These are phyloP conservation scores for Schwanniomyces vanrijiae DNA, from an alignment of 805 yeast genomes.

Conservation along the genomic window DNA sequence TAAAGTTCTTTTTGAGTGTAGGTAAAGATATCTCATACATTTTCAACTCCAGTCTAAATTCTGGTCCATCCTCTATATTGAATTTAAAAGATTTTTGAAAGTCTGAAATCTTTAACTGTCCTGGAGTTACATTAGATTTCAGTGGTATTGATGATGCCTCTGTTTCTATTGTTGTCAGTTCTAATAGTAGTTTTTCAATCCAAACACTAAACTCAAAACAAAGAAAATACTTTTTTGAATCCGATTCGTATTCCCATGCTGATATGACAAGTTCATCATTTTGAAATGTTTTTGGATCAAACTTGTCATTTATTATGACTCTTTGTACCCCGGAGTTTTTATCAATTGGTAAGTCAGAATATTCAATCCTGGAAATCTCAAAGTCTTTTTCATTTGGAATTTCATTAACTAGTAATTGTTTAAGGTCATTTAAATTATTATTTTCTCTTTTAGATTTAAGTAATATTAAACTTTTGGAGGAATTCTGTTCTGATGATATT, in stretches of 20 bases:
- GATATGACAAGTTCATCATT: conserved; percentile 20
- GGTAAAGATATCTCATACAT: conserved; percentile 34
- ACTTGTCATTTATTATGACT: conserved; percentile 28
- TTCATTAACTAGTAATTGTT: conserved; percentile 8
- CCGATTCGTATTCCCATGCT: conserved; percentile 23
- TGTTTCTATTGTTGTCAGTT: neutral
- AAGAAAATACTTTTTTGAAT: conserved; percentile 11
- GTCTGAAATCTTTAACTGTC: conserved; percentile 10
- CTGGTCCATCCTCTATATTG: conserved; percentile 44
- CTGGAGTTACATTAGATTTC: conserved; percentile 1
- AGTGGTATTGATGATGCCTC: neutral
- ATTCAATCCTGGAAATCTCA: conserved; percentile 31
- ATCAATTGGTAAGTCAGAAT: conserved; percentile 25
- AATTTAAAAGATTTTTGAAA: conserved; percentile 32
- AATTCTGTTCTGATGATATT: conserved; percentile 7
- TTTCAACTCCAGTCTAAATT: conserved; percentile 32
- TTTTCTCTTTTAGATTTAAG: conserved; percentile 27
- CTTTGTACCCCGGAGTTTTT: conserved; percentile 17
- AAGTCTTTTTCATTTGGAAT: conserved; percentile 7
- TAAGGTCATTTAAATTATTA: conserved; percentile 10
- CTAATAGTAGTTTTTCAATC: conserved; percentile 16
- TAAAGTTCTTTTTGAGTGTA: conserved; percentile 21
- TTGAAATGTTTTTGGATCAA: conserved; percentile 11
- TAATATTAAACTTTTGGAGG: conserved; percentile 24
- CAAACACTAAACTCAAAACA: conserved; percentile 27